phyloP scores from a whole-genome alignment of 2,329 filamentous ascomycete species.

The Didymella exigua region DNA sequence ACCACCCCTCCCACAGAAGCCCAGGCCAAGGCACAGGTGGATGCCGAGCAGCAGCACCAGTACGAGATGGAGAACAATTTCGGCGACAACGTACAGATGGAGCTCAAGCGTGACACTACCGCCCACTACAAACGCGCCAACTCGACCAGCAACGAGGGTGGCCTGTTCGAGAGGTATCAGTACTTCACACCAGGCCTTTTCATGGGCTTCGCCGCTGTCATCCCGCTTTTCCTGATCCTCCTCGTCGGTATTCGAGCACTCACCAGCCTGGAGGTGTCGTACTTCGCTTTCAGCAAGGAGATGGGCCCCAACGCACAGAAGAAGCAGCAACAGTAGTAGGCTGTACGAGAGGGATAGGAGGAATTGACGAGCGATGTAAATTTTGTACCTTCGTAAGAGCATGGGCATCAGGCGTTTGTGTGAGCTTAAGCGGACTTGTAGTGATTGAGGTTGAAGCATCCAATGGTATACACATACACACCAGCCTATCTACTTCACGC shows the following conservation, averaged over 20 bases:
- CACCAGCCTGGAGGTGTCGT: conserved; percentile 82
- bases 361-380: conserved; percentile 9
- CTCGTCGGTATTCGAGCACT: conserved; percentile 79
- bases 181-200: conserved; percentile 93
- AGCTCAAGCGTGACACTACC: conserved; percentile 71
- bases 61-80: conserved; percentile 72
- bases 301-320: conserved; percentile 88
- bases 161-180: conserved; percentile 88
- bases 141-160: conserved; percentile 30
- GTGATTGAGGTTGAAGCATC: neutral
- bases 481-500: neutral
- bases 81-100: conserved; percentile 67
- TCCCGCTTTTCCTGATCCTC: conserved; percentile 77
- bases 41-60: conserved; percentile 24
- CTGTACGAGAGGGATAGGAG: neutral
- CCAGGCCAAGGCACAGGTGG: conserved; percentile 30
- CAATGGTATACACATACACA: conserved; percentile 5
- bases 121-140: conserved; percentile 36
- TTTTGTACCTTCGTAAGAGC: conserved; percentile 22
- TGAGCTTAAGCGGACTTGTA: conserved; percentile 7
- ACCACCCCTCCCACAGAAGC: conserved; percentile 61
- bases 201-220: conserved; percentile 75
- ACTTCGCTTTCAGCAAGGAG: conserved; percentile 95
- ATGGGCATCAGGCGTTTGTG: conserved; percentile 25
- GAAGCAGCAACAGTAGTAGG: conserved; percentile 61